phyloP scores from a whole-genome alignment of 306 rosid species.

The Adenanthera pavonina region DNA sequence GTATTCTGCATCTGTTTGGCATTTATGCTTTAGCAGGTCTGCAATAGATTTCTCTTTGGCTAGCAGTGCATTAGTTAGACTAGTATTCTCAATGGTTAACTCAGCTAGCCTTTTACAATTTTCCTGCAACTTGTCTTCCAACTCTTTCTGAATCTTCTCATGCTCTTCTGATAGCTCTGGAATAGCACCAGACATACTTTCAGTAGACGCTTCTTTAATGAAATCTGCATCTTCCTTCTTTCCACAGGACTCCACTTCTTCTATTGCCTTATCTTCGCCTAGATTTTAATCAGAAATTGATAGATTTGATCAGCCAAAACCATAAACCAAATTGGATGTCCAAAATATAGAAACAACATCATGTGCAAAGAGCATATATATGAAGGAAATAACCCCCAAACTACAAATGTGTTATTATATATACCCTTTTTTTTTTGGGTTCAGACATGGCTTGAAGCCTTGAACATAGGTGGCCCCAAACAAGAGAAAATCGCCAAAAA shows the following conservation, averaged over 20 bases:
- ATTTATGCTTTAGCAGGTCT: conserved; percentile 55
- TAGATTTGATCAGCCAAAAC: conserved; percentile 26
- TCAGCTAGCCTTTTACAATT: conserved; percentile 50
- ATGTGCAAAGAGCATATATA: conserved; percentile 20
- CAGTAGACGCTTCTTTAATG: conserved; percentile 42
- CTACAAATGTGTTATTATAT: neutral
- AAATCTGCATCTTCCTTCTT: conserved; percentile 46
- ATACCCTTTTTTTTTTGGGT: too few species aligned
- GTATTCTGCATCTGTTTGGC: conserved; percentile 63
- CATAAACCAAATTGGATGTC: conserved; percentile 21
- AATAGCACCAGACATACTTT: conserved; percentile 47
- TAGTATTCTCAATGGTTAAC: conserved; percentile 60
- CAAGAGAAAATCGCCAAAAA: neutral
- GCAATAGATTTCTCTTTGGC: conserved; percentile 62
- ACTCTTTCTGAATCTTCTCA: conserved; percentile 54
- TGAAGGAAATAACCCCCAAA: neutral
- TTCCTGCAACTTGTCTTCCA: conserved; percentile 63
- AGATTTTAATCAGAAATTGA: conserved; percentile 7
- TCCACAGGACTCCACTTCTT: conserved; percentile 39
- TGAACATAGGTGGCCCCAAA: neutral
- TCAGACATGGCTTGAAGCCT: neutral
- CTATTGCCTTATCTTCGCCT: conserved; percentile 46
- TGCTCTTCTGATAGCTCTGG: conserved; percentile 48
- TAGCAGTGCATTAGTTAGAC: conserved; percentile 53
- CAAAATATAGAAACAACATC: neutral